phyloP scores from a whole-genome alignment of 1,284 basidiomycete species.

The Coriolopsis trogii region DNA sequence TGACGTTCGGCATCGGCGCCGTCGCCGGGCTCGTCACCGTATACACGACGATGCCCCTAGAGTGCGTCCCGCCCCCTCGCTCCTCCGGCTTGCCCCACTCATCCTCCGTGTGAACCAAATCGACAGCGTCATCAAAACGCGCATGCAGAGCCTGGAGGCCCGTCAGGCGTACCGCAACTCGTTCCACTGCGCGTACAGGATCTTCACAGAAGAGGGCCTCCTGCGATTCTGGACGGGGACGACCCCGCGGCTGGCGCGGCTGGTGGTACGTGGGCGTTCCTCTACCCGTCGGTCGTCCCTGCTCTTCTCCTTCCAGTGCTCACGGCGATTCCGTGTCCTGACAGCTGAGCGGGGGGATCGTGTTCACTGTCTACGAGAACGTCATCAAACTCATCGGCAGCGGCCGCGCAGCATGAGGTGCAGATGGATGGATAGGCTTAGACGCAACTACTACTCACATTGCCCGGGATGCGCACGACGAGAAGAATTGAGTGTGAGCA shows the following conservation, averaged over 20 bases:
- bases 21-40: slow-evolving; percentile 95
- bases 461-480: too few species aligned
- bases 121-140: slow-evolving; percentile 90
- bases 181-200: slow-evolving; percentile 92
- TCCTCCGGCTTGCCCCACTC: not conserved
- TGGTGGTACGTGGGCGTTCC: slow-evolving; percentile 69
- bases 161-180: slow-evolving; percentile 86
- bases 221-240: slow-evolving; percentile 95
- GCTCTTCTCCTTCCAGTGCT: not conserved
- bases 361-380: slow-evolving; percentile 93
- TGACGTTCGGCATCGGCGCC: slow-evolving; percentile 95
- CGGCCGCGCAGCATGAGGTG: too few species aligned
- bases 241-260: slow-evolving; percentile 82
- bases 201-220: slow-evolving; percentile 89
- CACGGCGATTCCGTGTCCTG: too few species aligned
- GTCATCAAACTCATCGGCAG: slow-evolving; percentile 55
- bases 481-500: too few species aligned
- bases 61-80: slow-evolving; percentile 57
- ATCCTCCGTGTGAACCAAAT: not conserved
- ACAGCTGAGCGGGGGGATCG: slow-evolving; percentile 93
- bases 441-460: too few species aligned
- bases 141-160: slow-evolving; percentile 94
- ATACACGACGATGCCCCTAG: slow-evolving; percentile 92
- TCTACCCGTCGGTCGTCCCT: not conserved
- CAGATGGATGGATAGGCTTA: too few species aligned